Evolutionary conservation across 2,329 filamentous ascomycete species (phyloP).

Genomic region (Colletotrichum agaves): DNA sequence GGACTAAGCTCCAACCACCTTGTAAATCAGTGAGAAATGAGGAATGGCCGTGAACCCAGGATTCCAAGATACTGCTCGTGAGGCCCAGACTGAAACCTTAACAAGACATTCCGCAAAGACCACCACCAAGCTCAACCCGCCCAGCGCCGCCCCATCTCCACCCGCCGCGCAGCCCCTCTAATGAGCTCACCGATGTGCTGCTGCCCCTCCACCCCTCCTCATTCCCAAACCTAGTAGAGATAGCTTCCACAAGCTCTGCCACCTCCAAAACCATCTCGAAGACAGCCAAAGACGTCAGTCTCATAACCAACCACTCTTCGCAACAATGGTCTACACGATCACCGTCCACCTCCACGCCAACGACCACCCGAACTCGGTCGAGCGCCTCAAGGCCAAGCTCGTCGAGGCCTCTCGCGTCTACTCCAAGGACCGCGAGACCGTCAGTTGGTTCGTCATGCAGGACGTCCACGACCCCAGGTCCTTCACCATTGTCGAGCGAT

Average conservation of each 20-base stretch:
- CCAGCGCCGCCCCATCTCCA: neutral
- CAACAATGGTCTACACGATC: constrained; percentile 74
- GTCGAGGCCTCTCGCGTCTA: constrained; percentile 80
- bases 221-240: constrained; percentile 2
- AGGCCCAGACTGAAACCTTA: neutral
- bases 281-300: neutral
- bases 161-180: constrained; percentile 7
- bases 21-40: too few species aligned
- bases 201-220: constrained; percentile 25
- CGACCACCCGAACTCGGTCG: constrained; percentile 69
- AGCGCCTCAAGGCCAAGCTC: constrained; percentile 76
- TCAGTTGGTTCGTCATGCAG: constrained; percentile 83
- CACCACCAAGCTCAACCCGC: constrained; percentile 5
- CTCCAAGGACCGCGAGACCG: constrained; percentile 75
- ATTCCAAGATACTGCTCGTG: neutral
- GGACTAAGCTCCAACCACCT: too few species aligned
- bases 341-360: constrained; percentile 78
- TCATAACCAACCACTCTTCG: neutral
- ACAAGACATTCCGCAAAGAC: neutral
- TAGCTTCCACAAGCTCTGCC: constrained; percentile 8
- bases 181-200: neutral
- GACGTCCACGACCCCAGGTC: constrained; percentile 73
- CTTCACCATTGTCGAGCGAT: constrained; percentile 82
- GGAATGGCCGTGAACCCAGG: too few species aligned
- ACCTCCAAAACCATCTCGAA: neutral